Evolutionary conservation across 148 eudicot species (phyloP), one percentile per base, ranked within the genome.

Genomic region (Mesembryanthemum crystallinum): DNA sequence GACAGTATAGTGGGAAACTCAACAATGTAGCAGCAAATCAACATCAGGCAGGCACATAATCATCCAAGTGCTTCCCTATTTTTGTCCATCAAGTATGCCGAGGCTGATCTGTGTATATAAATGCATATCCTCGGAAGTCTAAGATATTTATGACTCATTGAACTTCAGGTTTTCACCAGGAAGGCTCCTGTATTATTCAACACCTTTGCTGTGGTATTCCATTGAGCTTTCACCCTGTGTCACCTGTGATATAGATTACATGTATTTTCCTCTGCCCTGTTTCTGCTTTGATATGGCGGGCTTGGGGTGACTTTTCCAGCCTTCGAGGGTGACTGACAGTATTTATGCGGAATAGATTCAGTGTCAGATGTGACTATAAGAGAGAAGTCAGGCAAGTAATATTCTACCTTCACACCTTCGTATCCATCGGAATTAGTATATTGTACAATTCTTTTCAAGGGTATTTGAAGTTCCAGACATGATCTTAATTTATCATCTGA

Each of bases 1-100:
- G 91, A 83, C 90, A 89, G 52, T 72, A 62, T 59, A 91, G 93
- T 64, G 91, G 90, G 58, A 91, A 91, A 67, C 86, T 91, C 74
- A 82, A 67, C 67, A 85, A 27, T 69, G 89, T 73, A 23, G 79
- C 81, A 8, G 71, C 82, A 30, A 86, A 91, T 71, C 86, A 81
- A 73, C 65, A 28, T 54, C 84, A 74, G 35, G 71, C 87, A 13
- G 78, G 63, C 42, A 52, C 82, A 49, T 85, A 83, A 82, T 75
- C 55, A 66, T 77, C 49, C 35, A 33, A 29, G n/a, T 69, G 69
- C 69, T 65, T 43, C n/a, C 15, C 7, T 14, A 51, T 74, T 30
- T 55, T 39, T 59, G 51, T 58, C 67, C 17, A 59, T 69, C 33
- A 51, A 64, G 45, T 55, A 64, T 74, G 77, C 77, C 64, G 47